These are phyloP conservation scores for Mortierella sp. DNA, from an alignment of 371 early-diverging fungal genomes.

Conservation along the genomic window DNA sequence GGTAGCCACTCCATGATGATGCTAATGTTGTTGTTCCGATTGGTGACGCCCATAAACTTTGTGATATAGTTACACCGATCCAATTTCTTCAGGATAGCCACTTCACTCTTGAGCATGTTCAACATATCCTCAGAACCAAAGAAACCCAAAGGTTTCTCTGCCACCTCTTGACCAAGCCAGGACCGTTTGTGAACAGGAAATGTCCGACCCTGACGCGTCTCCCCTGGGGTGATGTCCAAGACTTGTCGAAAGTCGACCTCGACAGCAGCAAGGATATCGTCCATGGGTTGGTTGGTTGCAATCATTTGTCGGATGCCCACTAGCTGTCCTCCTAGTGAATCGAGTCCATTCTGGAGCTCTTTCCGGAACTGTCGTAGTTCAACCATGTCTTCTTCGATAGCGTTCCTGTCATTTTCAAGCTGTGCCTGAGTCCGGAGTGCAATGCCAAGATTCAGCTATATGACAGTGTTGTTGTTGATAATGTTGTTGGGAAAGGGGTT, in stretches of 20 bases:
- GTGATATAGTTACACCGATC: slow-evolving; percentile 51
- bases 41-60: slow-evolving; percentile 50
- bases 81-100: slow-evolving; percentile 54
- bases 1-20: slow-evolving; percentile 54
- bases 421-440: slow-evolving; percentile 46
- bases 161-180: slow-evolving; percentile 51
- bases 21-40: slow-evolving; percentile 42
- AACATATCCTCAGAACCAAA: slow-evolving; percentile 50
- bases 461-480: too few relatives aligned
- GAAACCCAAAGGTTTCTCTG: slow-evolving; percentile 48
- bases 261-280: slow-evolving; percentile 44
- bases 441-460: slow-evolving; percentile 49
- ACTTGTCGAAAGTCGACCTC: slow-evolving; percentile 47
- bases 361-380: slow-evolving; percentile 43
- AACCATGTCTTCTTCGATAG: slow-evolving; percentile 49
- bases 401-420: slow-evolving; percentile 47
- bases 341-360: slow-evolving; percentile 46
- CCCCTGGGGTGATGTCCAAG: slow-evolving; percentile 34
- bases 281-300: slow-evolving; percentile 43
- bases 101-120: slow-evolving; percentile 48
- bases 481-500: neutral
- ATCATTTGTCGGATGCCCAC: slow-evolving; percentile 52
- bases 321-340: slow-evolving; percentile 43
- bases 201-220: slow-evolving; percentile 46
- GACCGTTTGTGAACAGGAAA: slow-evolving; percentile 51